phyloP scores from a whole-genome alignment of 164 flowering plant genomes.

The Nelumbo lutea region DNA sequence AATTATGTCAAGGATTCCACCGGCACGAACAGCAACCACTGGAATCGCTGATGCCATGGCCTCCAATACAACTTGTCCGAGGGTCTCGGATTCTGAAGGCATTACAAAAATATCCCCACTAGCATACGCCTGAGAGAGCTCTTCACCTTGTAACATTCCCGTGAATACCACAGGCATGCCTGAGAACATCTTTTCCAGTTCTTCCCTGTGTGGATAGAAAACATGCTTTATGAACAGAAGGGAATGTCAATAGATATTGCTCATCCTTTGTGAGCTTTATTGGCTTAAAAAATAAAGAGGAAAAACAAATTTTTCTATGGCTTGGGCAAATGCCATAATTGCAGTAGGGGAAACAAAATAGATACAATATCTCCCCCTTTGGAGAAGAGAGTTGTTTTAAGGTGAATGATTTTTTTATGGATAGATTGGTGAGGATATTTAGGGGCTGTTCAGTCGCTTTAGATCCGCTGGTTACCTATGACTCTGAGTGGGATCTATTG shows the following conservation, averaged over 20 bases:
- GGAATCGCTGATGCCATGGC: slow-evolving; percentile 97
- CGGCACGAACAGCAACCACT: slow-evolving; percentile 91
- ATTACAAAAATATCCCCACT: slow-evolving; percentile 93
- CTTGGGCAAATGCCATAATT: no score
- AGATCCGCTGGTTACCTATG: no score
- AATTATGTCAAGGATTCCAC: slow-evolving; percentile 90
- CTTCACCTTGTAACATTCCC: slow-evolving; percentile 89
- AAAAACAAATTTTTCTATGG: no score
- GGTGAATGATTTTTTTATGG: no score
- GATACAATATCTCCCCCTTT: no score
- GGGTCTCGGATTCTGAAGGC: slow-evolving; percentile 99
- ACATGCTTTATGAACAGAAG: not conserved
- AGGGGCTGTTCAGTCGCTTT: no score
- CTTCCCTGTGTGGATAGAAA: slow-evolving; percentile 44
- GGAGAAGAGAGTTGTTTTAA: no score
- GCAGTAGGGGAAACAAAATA: no score
- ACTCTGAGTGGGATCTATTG: no score
- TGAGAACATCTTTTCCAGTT: slow-evolving; percentile 71
- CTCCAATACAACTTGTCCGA: slow-evolving; percentile 90
- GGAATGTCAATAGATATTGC: not conserved
- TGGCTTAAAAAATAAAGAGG: not conserved
- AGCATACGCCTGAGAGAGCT: slow-evolving; percentile 95
- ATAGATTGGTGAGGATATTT: no score
- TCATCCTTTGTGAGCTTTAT: not conserved
- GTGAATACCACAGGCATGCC: slow-evolving; percentile 98